Evolutionary conservation across 352 stramenopile species (phyloP).

Genomic region (Phytophthora constricta): DNA sequence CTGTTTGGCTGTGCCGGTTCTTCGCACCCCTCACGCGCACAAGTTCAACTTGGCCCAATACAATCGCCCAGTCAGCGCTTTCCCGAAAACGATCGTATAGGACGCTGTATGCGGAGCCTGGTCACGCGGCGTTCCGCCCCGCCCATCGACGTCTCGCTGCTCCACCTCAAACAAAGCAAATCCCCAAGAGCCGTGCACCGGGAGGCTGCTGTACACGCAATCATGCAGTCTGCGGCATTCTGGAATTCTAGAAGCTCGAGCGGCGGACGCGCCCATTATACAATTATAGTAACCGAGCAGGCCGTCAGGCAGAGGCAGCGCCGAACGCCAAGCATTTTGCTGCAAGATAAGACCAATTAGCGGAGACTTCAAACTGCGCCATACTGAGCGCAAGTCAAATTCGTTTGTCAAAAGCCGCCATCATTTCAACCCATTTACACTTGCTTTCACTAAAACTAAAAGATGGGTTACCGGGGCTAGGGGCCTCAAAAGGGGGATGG

Average conservation of each 20-base stretch:
- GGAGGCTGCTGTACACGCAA: background rate
- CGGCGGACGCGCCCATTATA: too few species aligned
- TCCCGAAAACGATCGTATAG: background rate
- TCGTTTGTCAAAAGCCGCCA: background rate
- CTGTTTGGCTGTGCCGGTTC: slow-evolving; percentile 1
- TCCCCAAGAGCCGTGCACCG: background rate
- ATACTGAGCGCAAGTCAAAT: too few species aligned
- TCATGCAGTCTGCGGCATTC: background rate
- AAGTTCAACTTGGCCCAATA: background rate
- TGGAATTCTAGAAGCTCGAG: too few species aligned
- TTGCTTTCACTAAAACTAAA: background rate
- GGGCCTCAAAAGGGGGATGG: too few species aligned
- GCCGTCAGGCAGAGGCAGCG: too few species aligned
- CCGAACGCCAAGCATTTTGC: too few species aligned
- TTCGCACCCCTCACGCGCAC: background rate
- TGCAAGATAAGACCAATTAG: too few species aligned
- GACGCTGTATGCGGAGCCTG: background rate
- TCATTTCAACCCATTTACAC: background rate
- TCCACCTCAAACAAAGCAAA: background rate
- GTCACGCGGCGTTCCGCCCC: background rate
- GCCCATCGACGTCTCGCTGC: background rate
- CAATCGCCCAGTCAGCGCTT: background rate
- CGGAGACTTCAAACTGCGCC: too few species aligned
- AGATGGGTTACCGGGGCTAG: slow-evolving; percentile 1
- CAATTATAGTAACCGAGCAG: too few species aligned